Evolutionary conservation across 2,329 filamentous ascomycete genomes (phyloP).

Genomic region (Drechslerella coelobrocha): DNA sequence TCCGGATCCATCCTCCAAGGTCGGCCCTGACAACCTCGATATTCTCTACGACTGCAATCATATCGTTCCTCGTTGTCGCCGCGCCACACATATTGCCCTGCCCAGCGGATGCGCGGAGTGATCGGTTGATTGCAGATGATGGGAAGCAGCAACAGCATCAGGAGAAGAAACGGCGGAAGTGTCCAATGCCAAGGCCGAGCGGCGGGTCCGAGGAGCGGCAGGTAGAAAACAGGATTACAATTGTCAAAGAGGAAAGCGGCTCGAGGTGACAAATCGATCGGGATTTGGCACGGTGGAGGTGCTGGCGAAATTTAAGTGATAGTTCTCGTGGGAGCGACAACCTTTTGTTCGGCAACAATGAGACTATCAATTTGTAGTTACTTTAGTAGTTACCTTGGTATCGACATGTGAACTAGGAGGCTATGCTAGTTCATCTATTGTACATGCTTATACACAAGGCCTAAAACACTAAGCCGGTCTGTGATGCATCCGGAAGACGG

Average conservation of each 20-base stretch:
- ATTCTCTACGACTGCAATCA: conserved; percentile 88
- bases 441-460: too few species aligned
- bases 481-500: too few species aligned
- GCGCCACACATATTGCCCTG: conserved; percentile 91
- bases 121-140: conserved; percentile 59
- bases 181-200: conserved; percentile 85
- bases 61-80: conserved; percentile 89
- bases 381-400: too few species aligned
- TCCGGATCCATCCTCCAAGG: conserved; percentile 82
- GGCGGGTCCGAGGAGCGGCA: conserved; percentile 9
- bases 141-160: conserved; percentile 55
- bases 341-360: too few species aligned
- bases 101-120: conserved; percentile 66
- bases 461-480: too few species aligned
- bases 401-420: too few species aligned
- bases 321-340: too few species aligned
- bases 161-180: conserved; percentile 70
- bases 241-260: conserved; percentile 18
- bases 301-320: too few species aligned
- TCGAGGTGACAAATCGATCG: not conserved
- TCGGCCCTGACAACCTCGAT: conserved; percentile 92
- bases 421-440: too few species aligned
- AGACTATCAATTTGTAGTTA: too few species aligned
- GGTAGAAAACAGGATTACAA: conserved; percentile 26
- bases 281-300: not conserved